Evolutionary conservation across 2,329 filamentous ascomycete genomes (phyloP), one percentile per base, ranked within the genome.

Genomic region (Fusarium pseudocircinatum): DNA sequence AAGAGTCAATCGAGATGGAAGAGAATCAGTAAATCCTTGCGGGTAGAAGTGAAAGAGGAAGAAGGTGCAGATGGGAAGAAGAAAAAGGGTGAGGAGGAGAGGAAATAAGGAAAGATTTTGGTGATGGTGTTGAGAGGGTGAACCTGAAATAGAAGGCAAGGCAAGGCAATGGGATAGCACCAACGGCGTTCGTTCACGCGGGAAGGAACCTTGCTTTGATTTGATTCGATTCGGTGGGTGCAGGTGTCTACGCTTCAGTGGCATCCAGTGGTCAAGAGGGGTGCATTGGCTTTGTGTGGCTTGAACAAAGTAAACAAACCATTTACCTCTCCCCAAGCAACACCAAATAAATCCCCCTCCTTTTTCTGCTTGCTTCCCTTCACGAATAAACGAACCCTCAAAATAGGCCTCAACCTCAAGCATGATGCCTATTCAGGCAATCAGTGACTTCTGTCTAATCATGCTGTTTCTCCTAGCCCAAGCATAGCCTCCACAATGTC

Each of bases 291-390:
- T 50, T 43, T 47, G 26, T 53, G 58, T 59, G 46, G 46, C 39
- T 70, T 63, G 60, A 52, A 4, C 34, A 69, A 73, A 74, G 75
- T 77, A 77, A 77, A 77, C 75, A 77, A 77, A 76, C 59, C 36
- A 60, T 60, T 54, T n/a, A 24, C 49, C 54, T 46, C 58, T 11
- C 62, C 71, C 32, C n/a, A 34, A 61, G 59, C 70, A 71, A 70
- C 63, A 67, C 39, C 28, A 42, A 36, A 42, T 50, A 53, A 53
- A 30, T 20, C 39, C 47, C 59, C 47, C 42, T 54, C 54, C 28
- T 43, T 28, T 42, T 24, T 34, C 30, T 32, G 12, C 30, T 18
- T 22, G 57, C 39, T 47, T 42, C 32, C 32, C 36, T 37, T 50
- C 8, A 46, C 52, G 14, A 67, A 49, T 36, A 26, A 39, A 39